phyloP scores from a whole-genome alignment of 768 basidiomycete species.

The Phlebiopsis gigantea region DNA sequence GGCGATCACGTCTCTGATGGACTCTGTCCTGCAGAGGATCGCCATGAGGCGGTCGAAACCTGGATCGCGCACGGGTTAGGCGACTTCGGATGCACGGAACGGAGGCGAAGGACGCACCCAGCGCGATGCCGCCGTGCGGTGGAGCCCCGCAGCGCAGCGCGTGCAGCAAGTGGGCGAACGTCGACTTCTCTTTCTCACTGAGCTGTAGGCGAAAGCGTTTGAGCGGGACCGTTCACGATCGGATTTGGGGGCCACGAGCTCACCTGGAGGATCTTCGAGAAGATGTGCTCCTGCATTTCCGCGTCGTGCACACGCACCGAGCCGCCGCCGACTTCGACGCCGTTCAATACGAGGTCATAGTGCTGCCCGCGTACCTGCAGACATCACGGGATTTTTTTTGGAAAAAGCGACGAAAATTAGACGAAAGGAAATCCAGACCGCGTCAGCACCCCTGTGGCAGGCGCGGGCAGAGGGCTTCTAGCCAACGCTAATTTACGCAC shows the following conservation, averaged over 20 bases:
- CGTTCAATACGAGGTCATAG: constrained; percentile 93
- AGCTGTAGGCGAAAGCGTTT: constrained; percentile 42
- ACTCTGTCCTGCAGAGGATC: constrained; percentile 79
- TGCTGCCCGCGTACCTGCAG: constrained; percentile 89
- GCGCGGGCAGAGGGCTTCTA: neutral
- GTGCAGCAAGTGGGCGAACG: constrained; percentile 82
- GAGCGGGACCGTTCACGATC: constrained; percentile 2
- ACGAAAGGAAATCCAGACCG: neutral
- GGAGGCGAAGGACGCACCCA: constrained; percentile 47
- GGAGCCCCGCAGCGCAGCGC: constrained; percentile 89
- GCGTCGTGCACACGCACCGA: constrained; percentile 92
- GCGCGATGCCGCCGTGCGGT: constrained; percentile 91
- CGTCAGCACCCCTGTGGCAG: constrained; percentile 3
- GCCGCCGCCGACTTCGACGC: constrained; percentile 90
- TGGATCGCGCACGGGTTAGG: constrained; percentile 27
- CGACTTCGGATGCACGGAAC: neutral
- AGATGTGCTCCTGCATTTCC: constrained; percentile 79
- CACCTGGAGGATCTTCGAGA: constrained; percentile 74
- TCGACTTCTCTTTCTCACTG: constrained; percentile 58
- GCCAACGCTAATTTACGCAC: too few relatives aligned
- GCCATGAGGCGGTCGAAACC: constrained; percentile 93
- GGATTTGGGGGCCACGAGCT: neutral
- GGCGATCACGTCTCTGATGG: constrained; percentile 93
- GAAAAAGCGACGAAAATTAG: too few relatives aligned
- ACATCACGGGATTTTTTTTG: neutral